Evolutionary conservation across 371 early-diverging fungal species (phyloP).

Genomic region (Haplosporangium sp.): DNA sequence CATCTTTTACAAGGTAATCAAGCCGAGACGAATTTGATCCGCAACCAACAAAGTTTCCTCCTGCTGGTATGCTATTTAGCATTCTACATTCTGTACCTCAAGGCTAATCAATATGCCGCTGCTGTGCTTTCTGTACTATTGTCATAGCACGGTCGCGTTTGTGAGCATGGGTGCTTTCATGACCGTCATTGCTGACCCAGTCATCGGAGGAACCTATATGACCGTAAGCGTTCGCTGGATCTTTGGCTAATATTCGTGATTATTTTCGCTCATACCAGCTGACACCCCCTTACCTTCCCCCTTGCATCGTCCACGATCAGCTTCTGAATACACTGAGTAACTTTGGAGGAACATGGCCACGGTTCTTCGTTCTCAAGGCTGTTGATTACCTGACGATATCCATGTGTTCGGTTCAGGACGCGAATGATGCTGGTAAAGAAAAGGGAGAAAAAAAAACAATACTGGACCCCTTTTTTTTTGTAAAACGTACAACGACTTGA

Average conservation of each 20-base stretch:
- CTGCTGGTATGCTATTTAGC: too few species aligned
- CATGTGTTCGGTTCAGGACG: slow-evolving; percentile 65
- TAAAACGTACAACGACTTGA: too few species aligned
- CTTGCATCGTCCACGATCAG: neutral
- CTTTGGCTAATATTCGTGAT: too few species aligned
- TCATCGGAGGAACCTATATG: slow-evolving; percentile 98
- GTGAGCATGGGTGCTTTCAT: slow-evolving; percentile 96
- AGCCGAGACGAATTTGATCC: slow-evolving; percentile 11
- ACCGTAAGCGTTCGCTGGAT: slow-evolving; percentile 75
- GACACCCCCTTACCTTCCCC: too few species aligned
- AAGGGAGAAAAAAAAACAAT: slow-evolving; percentile 1
- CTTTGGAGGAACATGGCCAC: slow-evolving; percentile 98
- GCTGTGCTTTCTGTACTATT: too few species aligned
- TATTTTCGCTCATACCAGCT: too few species aligned
- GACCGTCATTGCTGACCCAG: slow-evolving; percentile 94
- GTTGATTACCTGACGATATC: slow-evolving; percentile 91
- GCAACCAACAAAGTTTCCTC: slow-evolving; percentile 2
- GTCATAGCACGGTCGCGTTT: slow-evolving; percentile 90
- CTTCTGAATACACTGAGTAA: slow-evolving; percentile 65
- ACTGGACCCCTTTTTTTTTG: neutral
- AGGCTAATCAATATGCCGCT: neutral
- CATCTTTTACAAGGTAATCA: slow-evolving; percentile 76
- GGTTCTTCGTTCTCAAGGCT: slow-evolving; percentile 90
- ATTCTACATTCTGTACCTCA: neutral
- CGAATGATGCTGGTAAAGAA: slow-evolving; percentile 55